These are phyloP conservation scores for Sonneratia caseolaris DNA, from an alignment of 345 rosid species.

Conservation along the genomic window DNA sequence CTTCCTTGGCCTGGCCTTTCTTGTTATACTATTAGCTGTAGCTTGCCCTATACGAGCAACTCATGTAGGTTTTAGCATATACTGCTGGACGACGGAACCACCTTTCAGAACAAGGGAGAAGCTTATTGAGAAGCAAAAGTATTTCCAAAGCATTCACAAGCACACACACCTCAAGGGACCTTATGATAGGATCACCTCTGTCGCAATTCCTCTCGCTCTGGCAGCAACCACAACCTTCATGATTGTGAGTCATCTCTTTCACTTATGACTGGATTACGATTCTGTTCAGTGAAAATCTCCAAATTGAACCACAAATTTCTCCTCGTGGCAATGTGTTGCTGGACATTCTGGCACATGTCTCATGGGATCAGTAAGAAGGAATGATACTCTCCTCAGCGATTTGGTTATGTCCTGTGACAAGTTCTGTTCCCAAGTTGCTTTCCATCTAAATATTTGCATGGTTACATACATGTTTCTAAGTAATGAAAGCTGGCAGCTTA, in stretches of 20 bases:
- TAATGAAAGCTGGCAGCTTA: neutral
- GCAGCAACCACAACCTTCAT: conserved; percentile 25
- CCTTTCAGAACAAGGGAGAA: conserved; percentile 35
- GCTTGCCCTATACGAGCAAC: neutral
- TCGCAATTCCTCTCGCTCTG: conserved; percentile 33
- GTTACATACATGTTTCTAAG: conserved; percentile 10
- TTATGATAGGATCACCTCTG: conserved; percentile 33
- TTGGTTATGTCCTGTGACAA: neutral
- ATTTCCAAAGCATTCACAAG: conserved; percentile 28
- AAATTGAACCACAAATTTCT: neutral
- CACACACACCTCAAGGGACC: conserved; percentile 44
- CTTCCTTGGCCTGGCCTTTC: neutral
- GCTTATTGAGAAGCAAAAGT: conserved; percentile 24
- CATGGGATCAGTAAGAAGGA: conserved; percentile 24
- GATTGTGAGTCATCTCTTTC: conserved; percentile 24
- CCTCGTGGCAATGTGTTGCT: neutral
- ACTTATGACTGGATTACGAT: neutral
- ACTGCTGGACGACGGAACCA: conserved; percentile 29
- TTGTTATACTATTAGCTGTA: too few relatives aligned
- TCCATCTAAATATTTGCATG: conserved; percentile 8
- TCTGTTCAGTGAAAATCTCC: neutral
- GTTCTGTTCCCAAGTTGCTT: neutral
- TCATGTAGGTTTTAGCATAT: neutral
- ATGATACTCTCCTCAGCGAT: neutral
- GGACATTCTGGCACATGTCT: conserved; percentile 9